A percentile compares a stretch with the other conserved stretches of the same genome.
These are phyloP conservation scores for Saccharomyces hybrid DNA, from an alignment of 1,139 yeast genomes.

Conservation along the genomic window DNA sequence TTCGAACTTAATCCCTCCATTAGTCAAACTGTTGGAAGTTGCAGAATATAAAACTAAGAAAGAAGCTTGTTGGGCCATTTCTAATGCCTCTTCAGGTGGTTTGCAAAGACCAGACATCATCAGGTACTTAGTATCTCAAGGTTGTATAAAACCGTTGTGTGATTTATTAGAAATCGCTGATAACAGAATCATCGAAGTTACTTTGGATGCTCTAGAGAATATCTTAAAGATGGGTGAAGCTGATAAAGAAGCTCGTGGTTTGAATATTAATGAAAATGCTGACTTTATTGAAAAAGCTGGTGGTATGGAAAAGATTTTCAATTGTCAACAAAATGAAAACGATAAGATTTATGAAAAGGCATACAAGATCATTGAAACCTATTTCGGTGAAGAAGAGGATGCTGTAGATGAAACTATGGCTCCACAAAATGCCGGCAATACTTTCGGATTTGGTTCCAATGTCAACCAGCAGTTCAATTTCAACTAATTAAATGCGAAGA, in stretches of 20 bases:
- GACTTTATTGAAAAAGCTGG: conserved; percentile 94
- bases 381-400: conserved; percentile 78
- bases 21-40: conserved; percentile 64
- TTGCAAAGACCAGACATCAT: conserved; percentile 87
- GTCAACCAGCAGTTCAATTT: conserved; percentile 35
- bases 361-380: conserved; percentile 78
- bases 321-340: conserved; percentile 85
- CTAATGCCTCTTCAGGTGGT: conserved; percentile 96
- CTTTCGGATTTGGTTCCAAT: conserved; percentile 76
- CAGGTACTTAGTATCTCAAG: conserved; percentile 84
- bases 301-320: conserved; percentile 93
- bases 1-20: conserved; percentile 86
- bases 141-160: conserved; percentile 95
- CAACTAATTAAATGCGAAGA: conserved; percentile 18
- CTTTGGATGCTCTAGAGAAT: conserved; percentile 90
- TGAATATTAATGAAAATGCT: conserved; percentile 74
- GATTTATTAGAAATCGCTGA: conserved; percentile 84
- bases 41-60: conserved; percentile 95
- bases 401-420: conserved; percentile 74
- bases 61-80: conserved; percentile 99
- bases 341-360: conserved; percentile 91
- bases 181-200: conserved; percentile 85
- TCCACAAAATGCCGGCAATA: conserved; percentile 75
- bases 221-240: conserved; percentile 89
- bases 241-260: conserved; percentile 72